Base-by-base conservation (phyloP, 1,139 yeast species). In the Hyphopichia khmerensis region DNA sequence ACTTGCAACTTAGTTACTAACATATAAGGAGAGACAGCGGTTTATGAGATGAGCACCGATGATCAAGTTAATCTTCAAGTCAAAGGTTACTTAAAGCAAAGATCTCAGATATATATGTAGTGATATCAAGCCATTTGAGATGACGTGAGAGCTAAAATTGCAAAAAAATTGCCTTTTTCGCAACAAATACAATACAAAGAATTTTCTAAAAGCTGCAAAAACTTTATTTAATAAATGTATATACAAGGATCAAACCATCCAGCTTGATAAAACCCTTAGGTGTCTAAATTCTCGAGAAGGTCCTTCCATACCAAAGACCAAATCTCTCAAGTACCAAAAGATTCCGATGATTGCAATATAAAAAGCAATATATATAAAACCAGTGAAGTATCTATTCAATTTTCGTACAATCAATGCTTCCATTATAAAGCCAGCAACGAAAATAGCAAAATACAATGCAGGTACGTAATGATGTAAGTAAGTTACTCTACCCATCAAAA, bases 391-490 rank as follows among this genome's bases (percentile, higher is more conserved):
- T 10, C 33, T 42, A 36, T 53, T 45, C 23, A 45, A 13, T 21
- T 43, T 48, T 33, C 53, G 53, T 26, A 49, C 49, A 2, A 63
- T 50, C 13, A 61, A 42, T 10, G 50, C 49, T 45, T 73, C 77
- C 48, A 70, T 48, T 13, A 70, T 47, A 43, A 59, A 73, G 0
- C 72, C 77, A 31, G 57, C 47, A 2, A 60, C 52, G 38, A 65
- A 59, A 6, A 64, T 66, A 30, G 66, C 69, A 48, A 66, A 66
- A 45, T 63, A 66, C 30, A 59, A 51, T 2, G 72, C 72, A 2
- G 70, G 72, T 17, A 60, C 68, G 39, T 66, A 66, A 43, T 66
- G 72, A 48, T 66, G 72, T 30, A 66, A 50, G 40, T 66, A 66
- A 6, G 63, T 66, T 13, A 66, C 70, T 30, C 72, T 49, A 6